Evolutionary conservation across 306 rosid genomes (phyloP).

Genomic region (Coriaria nepalensis): DNA sequence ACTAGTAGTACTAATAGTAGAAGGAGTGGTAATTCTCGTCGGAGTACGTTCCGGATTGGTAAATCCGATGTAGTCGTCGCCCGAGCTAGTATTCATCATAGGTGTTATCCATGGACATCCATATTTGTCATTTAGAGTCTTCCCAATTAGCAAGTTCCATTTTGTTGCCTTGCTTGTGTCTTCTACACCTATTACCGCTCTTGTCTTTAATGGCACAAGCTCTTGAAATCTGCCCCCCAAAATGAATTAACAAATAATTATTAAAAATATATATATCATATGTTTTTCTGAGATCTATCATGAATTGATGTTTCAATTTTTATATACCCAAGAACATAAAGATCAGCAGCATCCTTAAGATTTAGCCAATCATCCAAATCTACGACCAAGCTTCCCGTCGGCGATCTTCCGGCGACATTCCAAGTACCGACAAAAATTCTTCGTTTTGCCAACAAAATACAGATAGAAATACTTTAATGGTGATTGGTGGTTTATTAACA

Average conservation of each 20-base stretch:
- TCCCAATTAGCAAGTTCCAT: conserved; percentile 73
- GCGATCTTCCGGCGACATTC: conserved; percentile 88
- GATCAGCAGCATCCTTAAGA: conserved; percentile 72
- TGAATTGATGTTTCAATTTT: background rate
- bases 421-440: conserved; percentile 90
- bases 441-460: conserved; percentile 3
- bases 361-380: conserved; percentile 86
- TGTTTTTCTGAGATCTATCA: background rate
- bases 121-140: conserved; percentile 37
- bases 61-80: conserved; percentile 18
- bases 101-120: conserved; percentile 51
- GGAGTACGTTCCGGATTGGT: conserved; percentile 8
- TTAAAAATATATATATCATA: background rate
- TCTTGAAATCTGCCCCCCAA: conserved; percentile 62
- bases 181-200: conserved; percentile 73
- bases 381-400: conserved; percentile 64
- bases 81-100: conserved; percentile 19
- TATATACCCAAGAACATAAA: conserved; percentile 86
- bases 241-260: background rate
- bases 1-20: no score
- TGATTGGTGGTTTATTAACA: background rate
- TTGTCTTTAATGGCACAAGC: conserved; percentile 71
- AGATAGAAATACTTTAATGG: background rate
- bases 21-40: background rate
- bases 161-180: conserved; percentile 57